Percentiles rank a stretch among this genome's conserved stretches.
These are phyloP conservation scores for Thermothelomyces thermophilus DNA, from an alignment of 2,329 filamentous ascomycete genomes.

Conservation along the genomic window DNA sequence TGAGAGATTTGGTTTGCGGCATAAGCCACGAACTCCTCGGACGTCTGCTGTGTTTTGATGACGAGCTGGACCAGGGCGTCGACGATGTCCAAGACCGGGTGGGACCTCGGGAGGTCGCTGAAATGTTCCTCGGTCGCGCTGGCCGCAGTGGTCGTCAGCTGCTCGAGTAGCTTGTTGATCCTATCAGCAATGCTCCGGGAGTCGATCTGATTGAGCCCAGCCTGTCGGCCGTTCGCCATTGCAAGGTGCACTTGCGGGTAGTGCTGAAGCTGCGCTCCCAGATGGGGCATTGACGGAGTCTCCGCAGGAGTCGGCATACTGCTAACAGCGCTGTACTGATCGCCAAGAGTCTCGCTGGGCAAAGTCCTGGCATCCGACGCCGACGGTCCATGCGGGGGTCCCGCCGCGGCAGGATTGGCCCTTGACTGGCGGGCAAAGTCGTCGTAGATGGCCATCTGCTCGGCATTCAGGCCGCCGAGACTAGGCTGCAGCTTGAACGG, in stretches of 20 bases:
- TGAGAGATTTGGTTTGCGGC: slow-evolving; percentile 55
- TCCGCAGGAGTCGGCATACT: slow-evolving; percentile 54
- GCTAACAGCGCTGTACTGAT: slow-evolving; percentile 52
- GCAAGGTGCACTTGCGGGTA: slow-evolving; percentile 48
- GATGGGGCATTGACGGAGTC: slow-evolving; percentile 48
- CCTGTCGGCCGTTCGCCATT: slow-evolving; percentile 46
- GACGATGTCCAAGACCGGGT: slow-evolving; percentile 54
- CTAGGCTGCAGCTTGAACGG: slow-evolving; percentile 79
- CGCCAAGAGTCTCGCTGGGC: slow-evolving; percentile 58
- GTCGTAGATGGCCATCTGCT: slow-evolving; percentile 94
- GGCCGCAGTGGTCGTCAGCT: slow-evolving; percentile 48
- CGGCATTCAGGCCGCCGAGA: slow-evolving; percentile 67
- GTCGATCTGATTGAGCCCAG: slow-evolving; percentile 43
- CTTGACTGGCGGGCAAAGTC: slow-evolving; percentile 87
- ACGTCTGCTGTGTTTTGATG: slow-evolving; percentile 56
- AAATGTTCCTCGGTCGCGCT: slow-evolving; percentile 55
- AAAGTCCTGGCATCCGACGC: slow-evolving; percentile 56
- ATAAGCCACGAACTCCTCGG: slow-evolving; percentile 53
- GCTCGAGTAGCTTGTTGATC: slow-evolving; percentile 51
- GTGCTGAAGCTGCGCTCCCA: slow-evolving; percentile 47
- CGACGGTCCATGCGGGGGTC: slow-evolving; percentile 50
- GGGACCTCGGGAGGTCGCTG: slow-evolving; percentile 49
- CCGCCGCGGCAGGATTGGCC: slow-evolving; percentile 47
- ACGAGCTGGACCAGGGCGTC: slow-evolving; percentile 56
- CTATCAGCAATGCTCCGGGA: slow-evolving; percentile 46